Evolutionary conservation across 257 asterid species (phyloP).

Genomic region (Nicotiana knightiana): DNA sequence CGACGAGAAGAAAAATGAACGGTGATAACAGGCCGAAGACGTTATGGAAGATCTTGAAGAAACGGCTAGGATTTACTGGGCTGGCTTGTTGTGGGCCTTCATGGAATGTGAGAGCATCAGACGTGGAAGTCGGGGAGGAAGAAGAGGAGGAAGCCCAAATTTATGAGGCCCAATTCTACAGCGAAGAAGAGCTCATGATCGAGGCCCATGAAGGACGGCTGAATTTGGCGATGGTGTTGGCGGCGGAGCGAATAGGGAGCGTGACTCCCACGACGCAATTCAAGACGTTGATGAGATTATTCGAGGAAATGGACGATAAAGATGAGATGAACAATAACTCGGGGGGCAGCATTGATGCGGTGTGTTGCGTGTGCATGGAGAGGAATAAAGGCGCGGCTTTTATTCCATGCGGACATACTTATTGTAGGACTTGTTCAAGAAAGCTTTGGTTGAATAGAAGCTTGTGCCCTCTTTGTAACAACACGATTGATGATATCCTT

Average conservation of each 20-base stretch:
- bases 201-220: not conserved
- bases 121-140: not conserved
- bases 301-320: conserved; percentile 15
- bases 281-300: conserved; percentile 17
- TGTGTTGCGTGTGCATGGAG: conserved; percentile 23
- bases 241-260: conserved; percentile 4
- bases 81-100: conserved; percentile 18
- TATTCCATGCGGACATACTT: conserved; percentile 22
- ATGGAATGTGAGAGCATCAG: not conserved
- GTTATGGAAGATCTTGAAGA: conserved; percentile 5
- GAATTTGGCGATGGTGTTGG: conserved; percentile 16
- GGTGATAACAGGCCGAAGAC: not conserved
- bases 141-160: not conserved
- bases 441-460: conserved; percentile 11
- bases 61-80: not conserved
- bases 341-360: not conserved
- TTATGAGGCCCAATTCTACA: not conserved
- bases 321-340: not conserved
- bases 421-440: conserved; percentile 21
- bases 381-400: conserved; percentile 21
- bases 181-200: not conserved
- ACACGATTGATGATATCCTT: conserved; percentile 2
- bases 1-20: not conserved
- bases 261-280: not conserved
- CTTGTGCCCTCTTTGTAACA: conserved; percentile 19